phyloP scores from a whole-genome alignment of 192 early-diverging fungal species.

The Coemansia javaensis region DNA sequence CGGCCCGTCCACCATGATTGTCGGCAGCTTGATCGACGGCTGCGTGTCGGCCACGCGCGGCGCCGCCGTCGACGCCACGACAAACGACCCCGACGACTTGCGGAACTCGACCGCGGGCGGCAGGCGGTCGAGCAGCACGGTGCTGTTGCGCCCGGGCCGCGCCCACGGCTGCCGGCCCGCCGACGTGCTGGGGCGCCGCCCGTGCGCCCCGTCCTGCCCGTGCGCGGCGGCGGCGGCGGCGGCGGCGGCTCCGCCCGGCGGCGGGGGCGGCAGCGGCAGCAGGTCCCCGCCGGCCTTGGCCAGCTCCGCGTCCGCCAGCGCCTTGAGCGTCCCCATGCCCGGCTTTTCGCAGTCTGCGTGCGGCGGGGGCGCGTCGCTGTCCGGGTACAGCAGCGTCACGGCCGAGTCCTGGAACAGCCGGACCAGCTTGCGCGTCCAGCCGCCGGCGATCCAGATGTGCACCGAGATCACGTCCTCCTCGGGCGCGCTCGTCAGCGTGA shows the following conservation, averaged over 20 bases:
- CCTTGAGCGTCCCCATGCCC: constrained; percentile 31
- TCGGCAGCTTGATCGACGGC: constrained; percentile 48
- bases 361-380: not conserved
- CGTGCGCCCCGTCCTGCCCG: too few species aligned
- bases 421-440: constrained; percentile 65
- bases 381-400: constrained; percentile 14
- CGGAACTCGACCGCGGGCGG: constrained; percentile 39
- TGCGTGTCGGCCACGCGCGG: constrained; percentile 11
- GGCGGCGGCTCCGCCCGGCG: too few species aligned
- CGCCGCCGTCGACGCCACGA: constrained; percentile 3
- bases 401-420: constrained; percentile 32
- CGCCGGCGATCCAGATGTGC: constrained; percentile 75
- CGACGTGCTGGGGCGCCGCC: too few species aligned
- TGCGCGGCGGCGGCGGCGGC: too few species aligned
- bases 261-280: too few species aligned
- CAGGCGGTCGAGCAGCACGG: constrained; percentile 41
- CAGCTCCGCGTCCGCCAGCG: constrained; percentile 46
- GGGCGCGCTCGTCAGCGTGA: constrained; percentile 78
- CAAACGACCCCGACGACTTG: constrained; percentile 13
- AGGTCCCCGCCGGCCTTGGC: constrained; percentile 31
- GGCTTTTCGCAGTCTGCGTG: too few species aligned
- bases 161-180: constrained; percentile 37
- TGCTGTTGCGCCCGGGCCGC: constrained; percentile 35
- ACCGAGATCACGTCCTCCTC: constrained; percentile 69
- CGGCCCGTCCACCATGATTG: constrained; percentile 72